These are phyloP conservation scores for Aphanomyces euteiches DNA, from an alignment of 352 stramenopile genomes.

Conservation along the genomic window DNA sequence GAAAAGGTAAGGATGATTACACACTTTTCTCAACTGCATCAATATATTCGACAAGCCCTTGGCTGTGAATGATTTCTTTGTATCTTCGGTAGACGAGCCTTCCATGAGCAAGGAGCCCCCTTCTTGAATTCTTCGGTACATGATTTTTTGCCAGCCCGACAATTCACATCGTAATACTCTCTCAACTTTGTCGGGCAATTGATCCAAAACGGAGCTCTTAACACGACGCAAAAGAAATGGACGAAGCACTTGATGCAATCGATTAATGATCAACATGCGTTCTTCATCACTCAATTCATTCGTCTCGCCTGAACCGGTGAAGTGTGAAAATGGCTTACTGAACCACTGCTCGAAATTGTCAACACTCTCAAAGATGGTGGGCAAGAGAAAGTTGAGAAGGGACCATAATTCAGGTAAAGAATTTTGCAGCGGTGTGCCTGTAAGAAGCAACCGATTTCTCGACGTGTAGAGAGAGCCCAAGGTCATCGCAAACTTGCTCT, in stretches of 20 bases:
- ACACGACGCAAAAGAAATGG: slow-evolving; percentile 81
- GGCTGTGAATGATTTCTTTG: slow-evolving; percentile 62
- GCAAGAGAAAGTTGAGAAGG: slow-evolving; percentile 89
- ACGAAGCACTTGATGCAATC: slow-evolving; percentile 78
- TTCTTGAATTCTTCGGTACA: slow-evolving; percentile 86
- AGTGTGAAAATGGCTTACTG: slow-evolving; percentile 81
- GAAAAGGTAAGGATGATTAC: slow-evolving; percentile 87
- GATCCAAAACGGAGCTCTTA: slow-evolving; percentile 82
- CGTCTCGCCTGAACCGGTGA: slow-evolving; percentile 44
- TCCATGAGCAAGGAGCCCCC: slow-evolving; percentile 79
- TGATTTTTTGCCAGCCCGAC: slow-evolving; percentile 84
- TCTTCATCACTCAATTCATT: slow-evolving; percentile 86
- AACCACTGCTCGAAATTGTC: slow-evolving; percentile 91
- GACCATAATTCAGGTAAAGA: slow-evolving; percentile 93
- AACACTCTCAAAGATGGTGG: slow-evolving; percentile 88
- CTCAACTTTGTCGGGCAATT: slow-evolving; percentile 85
- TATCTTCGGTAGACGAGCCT: slow-evolving; percentile 59
- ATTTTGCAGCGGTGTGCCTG: slow-evolving; percentile 97
- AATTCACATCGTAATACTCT: slow-evolving; percentile 83
- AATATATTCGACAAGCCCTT: slow-evolving; percentile 84
- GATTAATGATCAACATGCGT: slow-evolving; percentile 87
- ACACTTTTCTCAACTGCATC: slow-evolving; percentile 87
- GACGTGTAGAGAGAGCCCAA: slow-evolving; percentile 79
- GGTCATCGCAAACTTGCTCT: slow-evolving; percentile 88
- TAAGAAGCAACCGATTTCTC: slow-evolving; percentile 92